A percentile compares a stretch with the other conserved stretches of the same genome.
Evolutionary conservation across 306 rosid genomes (phyloP).

Genomic region (Citrullus colocynthis): DNA sequence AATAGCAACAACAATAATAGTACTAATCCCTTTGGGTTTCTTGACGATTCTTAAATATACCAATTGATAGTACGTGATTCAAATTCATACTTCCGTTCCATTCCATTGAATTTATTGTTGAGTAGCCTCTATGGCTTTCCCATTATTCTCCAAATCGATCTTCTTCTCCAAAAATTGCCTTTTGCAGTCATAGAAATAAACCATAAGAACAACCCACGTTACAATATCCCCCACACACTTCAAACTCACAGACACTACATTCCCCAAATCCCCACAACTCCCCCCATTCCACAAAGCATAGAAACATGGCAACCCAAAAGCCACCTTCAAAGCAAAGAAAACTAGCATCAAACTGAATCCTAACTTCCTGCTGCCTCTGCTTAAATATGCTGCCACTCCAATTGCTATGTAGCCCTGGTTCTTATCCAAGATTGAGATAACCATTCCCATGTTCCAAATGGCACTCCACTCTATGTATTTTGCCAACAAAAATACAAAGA

Average conservation of each 20-base stretch:
- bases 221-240: conserved; percentile 29
- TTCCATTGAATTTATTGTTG: background rate
- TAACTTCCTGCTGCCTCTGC: conserved; percentile 23
- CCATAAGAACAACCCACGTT: conserved; percentile 42
- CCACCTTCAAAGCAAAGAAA: conserved; percentile 34
- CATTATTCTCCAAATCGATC: conserved; percentile 7
- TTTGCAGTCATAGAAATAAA: conserved; percentile 45
- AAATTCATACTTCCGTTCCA: background rate
- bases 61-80: background rate
- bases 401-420: conserved; percentile 29
- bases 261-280: conserved; percentile 20
- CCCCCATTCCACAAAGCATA: conserved; percentile 23
- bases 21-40: background rate
- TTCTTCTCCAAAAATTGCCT: conserved; percentile 32
- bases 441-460: conserved; percentile 44
- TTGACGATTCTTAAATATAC: background rate
- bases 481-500: conserved; percentile 13
- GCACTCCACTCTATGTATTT: conserved; percentile 41
- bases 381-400: conserved; percentile 23
- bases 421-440: conserved; percentile 39
- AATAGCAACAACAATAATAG: too few species aligned
- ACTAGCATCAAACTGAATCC: conserved; percentile 36
- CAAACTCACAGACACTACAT: conserved; percentile 22
- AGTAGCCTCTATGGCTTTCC: background rate
- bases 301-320: conserved; percentile 29